These are phyloP conservation scores for Tilletia setariae DNA, from an alignment of 1,284 basidiomycete species.

Conservation along the genomic window DNA sequence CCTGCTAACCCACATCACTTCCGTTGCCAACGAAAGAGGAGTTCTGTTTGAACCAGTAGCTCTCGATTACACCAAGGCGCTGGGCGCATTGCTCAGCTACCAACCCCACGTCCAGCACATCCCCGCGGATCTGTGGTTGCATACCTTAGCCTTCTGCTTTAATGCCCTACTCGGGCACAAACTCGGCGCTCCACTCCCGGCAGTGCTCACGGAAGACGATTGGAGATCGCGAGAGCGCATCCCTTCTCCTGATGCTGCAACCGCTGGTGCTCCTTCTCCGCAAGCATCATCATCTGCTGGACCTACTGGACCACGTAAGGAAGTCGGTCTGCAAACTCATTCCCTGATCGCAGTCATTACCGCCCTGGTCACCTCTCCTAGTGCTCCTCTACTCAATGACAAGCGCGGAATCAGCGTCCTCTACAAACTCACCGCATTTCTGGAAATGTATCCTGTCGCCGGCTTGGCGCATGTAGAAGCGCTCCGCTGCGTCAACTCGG, in stretches of 20 bases:
- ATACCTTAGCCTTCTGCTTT: conserved; percentile 69
- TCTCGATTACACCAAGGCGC: conserved; percentile 75
- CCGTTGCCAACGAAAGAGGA: conserved; percentile 57
- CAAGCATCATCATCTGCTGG: not conserved
- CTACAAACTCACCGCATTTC: conserved; percentile 31
- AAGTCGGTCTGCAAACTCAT: not conserved
- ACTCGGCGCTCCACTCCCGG: conserved; percentile 13
- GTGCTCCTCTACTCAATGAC: conserved; percentile 28
- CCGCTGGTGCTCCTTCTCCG: not conserved
- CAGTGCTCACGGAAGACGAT: not conserved
- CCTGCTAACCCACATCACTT: conserved; percentile 67
- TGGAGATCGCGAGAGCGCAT: not conserved
- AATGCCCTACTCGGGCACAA: conserved; percentile 31
- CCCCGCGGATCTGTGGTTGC: conserved; percentile 66
- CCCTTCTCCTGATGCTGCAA: not conserved
- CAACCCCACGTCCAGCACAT: conserved; percentile 76
- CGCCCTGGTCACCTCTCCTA: not conserved
- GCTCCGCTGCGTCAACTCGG: conserved; percentile 30
- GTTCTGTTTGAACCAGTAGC: conserved; percentile 66
- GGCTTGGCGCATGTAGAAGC: conserved; percentile 36
- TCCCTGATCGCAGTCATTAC: not conserved
- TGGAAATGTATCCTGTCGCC: conserved; percentile 24
- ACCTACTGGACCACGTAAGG: not conserved
- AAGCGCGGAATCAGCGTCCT: conserved; percentile 30
- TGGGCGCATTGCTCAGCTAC: conserved; percentile 66